Base-by-base conservation (phyloP, 306 rosid species). In the Medicago lupulina region DNA sequence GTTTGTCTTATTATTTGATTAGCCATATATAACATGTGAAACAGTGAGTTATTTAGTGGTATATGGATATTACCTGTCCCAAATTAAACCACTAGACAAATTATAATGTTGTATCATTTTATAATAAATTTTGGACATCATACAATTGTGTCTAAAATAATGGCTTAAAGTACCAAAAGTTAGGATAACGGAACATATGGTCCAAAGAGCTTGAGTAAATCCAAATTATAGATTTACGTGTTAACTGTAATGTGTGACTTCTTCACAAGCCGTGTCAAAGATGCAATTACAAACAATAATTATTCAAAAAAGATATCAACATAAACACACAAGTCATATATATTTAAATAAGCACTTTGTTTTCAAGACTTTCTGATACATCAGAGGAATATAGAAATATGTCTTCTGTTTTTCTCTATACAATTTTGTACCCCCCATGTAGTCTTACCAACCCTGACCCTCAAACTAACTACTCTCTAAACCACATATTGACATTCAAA, bases 401-500 rank as follows among this genome's bases (percentile, higher is more conserved):
- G 82, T 69, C 44, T 53, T 71, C 49, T 55, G 31, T 67, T 36
- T 46, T 21, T 83, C 82, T 14, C 82, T 79, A 4, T 92, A 92
- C 96, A 89, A 81, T 57, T 85, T 53, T 77, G 81, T 46, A n/a
- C n/a, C n/a, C n/a, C n/a, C n/a, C n/a, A n/a, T n/a, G n/a, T n/a
- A n/a, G n/a, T n/a, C n/a, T n/a, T 58, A 55, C 76, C 87, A 66
- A 61, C 70, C 71, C 80, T 61, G 71, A 57, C 74, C 51, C 80
- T 76, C 80, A 36, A 76, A 47, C 85, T 76, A 57, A 73, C 75
- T 49, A 12, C 21, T 21, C 58, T 51, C 81, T 77, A 71, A 34
- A 78, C 79, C 73, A 4, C 13, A 68, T 81, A 81, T 76, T 55
- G 69, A 86, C 91, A 88, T 78, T 70, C 58, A 74, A 78, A 69